Evolutionary conservation across 768 basidiomycete genomes (phyloP).

Genomic region (Tulasnella sp.): DNA sequence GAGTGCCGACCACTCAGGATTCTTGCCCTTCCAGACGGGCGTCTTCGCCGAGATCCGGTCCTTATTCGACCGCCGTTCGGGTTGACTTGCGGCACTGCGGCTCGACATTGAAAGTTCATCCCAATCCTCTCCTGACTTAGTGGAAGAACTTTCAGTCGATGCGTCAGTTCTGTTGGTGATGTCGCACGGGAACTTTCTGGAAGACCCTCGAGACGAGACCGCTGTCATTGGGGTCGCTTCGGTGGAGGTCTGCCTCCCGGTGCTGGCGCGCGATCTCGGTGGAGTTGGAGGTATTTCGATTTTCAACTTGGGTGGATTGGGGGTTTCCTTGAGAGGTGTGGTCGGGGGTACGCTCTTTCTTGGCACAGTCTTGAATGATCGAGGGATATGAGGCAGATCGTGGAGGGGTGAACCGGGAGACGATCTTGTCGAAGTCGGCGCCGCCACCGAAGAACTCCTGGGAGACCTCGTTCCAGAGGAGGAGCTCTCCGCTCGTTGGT

Average conservation of each 20-base stretch:
- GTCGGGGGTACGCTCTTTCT: neutral
- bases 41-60: neutral
- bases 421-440: neutral
- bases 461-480: neutral
- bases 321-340: neutral
- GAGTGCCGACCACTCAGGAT: neutral
- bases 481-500: neutral
- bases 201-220: neutral
- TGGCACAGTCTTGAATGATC: neutral
- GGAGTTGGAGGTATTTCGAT: neutral
- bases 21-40: neutral
- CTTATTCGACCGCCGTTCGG: neutral
- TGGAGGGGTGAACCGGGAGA: neutral
- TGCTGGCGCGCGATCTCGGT: neutral
- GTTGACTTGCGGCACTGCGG: neutral
- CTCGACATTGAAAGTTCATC: neutral
- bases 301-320: neutral
- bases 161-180: neutral
- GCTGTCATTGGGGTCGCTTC: neutral
- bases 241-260: neutral
- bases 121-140: neutral
- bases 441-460: neutral
- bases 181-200: neutral
- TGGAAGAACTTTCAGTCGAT: neutral
- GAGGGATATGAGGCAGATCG: neutral